A percentile compares a stretch with the other conserved stretches of the same genome.
These are phyloP conservation scores for Lepidopterella palustris DNA, from an alignment of 495 filamentous ascomycete genomes.

Conservation along the genomic window DNA sequence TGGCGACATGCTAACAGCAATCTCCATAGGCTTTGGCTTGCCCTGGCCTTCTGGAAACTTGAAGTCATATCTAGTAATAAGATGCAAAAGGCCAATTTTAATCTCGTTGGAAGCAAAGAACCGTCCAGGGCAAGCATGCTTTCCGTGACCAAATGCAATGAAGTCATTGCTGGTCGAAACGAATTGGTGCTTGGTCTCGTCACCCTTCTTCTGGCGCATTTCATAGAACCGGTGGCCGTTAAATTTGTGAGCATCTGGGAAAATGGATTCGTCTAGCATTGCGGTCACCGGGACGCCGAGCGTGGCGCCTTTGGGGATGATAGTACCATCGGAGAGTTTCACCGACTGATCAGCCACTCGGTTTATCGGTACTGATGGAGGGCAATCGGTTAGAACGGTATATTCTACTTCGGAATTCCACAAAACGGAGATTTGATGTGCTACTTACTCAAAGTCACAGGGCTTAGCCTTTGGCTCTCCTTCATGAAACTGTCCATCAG, in stretches of 20 bases:
- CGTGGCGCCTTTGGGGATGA: constrained; percentile 22
- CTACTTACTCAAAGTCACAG: constrained; percentile 39
- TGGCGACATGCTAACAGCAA: neutral
- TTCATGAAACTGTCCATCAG: constrained; percentile 53
- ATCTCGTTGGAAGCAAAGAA: constrained; percentile 47
- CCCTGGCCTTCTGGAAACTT: constrained; percentile 2
- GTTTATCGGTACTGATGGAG: constrained; percentile 11
- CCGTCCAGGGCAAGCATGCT: constrained; percentile 50
- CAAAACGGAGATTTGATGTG: too few species aligned
- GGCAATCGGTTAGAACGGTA: too few species aligned
- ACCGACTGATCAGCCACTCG: constrained; percentile 12
- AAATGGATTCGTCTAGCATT: constrained; percentile 6
- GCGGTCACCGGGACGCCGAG: neutral
- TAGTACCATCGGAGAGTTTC: constrained; percentile 18
- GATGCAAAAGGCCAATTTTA: constrained; percentile 36
- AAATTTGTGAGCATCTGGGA: constrained; percentile 41
- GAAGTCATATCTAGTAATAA: constrained; percentile 25
- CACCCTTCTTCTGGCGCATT: constrained; percentile 36
- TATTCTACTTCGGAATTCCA: too few species aligned
- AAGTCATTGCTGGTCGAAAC: constrained; percentile 40
- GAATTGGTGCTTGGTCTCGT: constrained; percentile 39
- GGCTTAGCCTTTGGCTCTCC: constrained; percentile 42
- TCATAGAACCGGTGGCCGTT: constrained; percentile 50
- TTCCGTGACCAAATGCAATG: constrained; percentile 44
- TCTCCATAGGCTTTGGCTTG: neutral